These are phyloP conservation scores for Amphichorda felina DNA, from an alignment of 2,329 filamentous ascomycete species.

Conservation along the genomic window DNA sequence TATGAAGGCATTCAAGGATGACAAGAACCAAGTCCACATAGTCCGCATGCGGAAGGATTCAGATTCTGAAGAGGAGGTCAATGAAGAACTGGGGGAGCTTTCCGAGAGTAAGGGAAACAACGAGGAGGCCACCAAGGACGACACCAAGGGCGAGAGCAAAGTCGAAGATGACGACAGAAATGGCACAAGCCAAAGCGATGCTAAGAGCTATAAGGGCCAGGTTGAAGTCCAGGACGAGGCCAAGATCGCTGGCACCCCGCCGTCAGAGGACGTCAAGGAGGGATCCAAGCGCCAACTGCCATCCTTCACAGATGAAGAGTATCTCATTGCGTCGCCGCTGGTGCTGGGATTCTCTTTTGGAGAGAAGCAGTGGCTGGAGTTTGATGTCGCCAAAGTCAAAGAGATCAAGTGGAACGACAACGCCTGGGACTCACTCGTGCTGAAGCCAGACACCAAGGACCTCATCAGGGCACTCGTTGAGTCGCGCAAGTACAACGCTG, in stretches of 20 bases:
- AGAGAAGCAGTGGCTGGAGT: conserved; percentile 85
- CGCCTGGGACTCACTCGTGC: conserved; percentile 72
- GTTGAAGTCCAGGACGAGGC: conserved; percentile 9
- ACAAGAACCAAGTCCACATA: conserved; percentile 22
- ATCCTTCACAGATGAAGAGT: conserved; percentile 68
- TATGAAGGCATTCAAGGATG: conserved; percentile 39
- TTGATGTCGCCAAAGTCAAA: conserved; percentile 65
- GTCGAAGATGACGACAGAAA: background rate
- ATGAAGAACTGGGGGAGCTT: background rate
- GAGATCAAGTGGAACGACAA: conserved; percentile 78
- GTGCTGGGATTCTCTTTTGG: conserved; percentile 80
- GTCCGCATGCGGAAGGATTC: conserved; percentile 16
- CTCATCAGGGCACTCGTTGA: conserved; percentile 69
- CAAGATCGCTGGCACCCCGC: background rate
- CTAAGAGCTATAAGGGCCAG: no score
- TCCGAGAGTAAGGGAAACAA: background rate
- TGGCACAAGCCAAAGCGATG: conserved; percentile 3
- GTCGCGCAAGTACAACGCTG: conserved; percentile 71
- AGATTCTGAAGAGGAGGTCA: conserved; percentile 4
- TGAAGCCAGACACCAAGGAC: conserved; percentile 48
- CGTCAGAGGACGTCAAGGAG: background rate
- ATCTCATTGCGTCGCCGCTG: conserved; percentile 71
- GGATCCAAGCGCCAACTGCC: background rate
- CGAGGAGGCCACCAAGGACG: background rate
- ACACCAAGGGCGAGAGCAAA: background rate